Conservation (phyloP, 352 stramenopile genomes). For the Phytophthora nicotianae region DNA sequence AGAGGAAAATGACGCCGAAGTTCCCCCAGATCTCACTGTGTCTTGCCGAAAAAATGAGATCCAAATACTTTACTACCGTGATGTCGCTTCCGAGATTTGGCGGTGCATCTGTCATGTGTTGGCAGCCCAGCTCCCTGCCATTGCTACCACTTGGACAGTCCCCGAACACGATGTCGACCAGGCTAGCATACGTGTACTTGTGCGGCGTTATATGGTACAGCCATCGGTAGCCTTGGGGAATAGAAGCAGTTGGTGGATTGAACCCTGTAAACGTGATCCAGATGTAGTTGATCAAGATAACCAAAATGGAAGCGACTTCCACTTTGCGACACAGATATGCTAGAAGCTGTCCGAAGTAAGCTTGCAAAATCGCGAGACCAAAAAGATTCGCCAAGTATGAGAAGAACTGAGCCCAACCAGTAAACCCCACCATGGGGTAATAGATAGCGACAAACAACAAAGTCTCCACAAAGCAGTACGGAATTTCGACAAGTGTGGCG, state of each 20-base stretch:
- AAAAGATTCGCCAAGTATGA: constrained; percentile 50
- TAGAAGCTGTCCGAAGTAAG: constrained; percentile 54
- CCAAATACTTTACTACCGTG: not conserved
- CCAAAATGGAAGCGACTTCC: constrained; percentile 33
- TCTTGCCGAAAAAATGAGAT: not conserved
- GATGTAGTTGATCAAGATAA: constrained; percentile 38
- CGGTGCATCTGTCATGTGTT: not conserved
- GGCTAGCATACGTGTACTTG: not conserved
- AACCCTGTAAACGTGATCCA: constrained; percentile 47
- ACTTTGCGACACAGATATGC: constrained; percentile 38
- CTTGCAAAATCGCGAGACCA: constrained; percentile 43
- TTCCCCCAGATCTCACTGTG: not conserved
- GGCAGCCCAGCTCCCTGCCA: not conserved
- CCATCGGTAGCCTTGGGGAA: constrained; percentile 35
- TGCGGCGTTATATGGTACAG: constrained; percentile 20
- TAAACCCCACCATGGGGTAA: constrained; percentile 20
- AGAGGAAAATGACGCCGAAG: not conserved
- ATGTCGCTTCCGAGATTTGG: not conserved
- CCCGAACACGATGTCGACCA: not conserved
- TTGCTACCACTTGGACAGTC: not conserved
- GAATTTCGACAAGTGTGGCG: constrained; percentile 18
- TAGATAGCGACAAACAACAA: constrained; percentile 21
- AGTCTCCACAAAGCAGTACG: constrained; percentile 18
- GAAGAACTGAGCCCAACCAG: constrained; percentile 14
- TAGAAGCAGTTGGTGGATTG: constrained; percentile 28